These are phyloP conservation scores for Ceratocystis destructans DNA, from an alignment of 2,329 filamentous ascomycete genomes.

Conservation along the genomic window DNA sequence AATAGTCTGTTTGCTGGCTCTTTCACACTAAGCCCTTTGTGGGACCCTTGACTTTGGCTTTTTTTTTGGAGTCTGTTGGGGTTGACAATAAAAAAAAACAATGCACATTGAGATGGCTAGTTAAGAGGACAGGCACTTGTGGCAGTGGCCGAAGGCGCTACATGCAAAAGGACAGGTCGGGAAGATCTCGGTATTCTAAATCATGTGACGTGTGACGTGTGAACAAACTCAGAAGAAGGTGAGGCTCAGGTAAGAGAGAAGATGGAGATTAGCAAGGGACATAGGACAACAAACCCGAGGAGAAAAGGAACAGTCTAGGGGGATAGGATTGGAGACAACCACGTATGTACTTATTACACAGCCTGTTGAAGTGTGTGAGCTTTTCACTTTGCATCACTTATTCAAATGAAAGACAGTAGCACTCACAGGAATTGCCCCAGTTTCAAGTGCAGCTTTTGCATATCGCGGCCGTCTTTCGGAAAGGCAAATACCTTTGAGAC, in stretches of 20 bases:
- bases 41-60: neutral
- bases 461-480: too few relatives aligned
- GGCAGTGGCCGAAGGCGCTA: neutral
- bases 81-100: slow-evolving; percentile 2
- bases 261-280: neutral
- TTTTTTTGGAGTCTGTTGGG: slow-evolving; percentile 1
- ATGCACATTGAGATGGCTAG: neutral
- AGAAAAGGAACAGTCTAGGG: neutral
- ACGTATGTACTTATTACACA: too few relatives aligned
- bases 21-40: neutral
- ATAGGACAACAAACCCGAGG: neutral
- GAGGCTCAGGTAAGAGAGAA: neutral
- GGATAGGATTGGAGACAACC: neutral
- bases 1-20: neutral
- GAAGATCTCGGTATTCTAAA: neutral
- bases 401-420: too few relatives aligned
- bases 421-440: too few relatives aligned
- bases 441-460: too few relatives aligned
- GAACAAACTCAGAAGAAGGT: neutral
- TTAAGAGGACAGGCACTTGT: neutral
- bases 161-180: neutral
- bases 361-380: neutral
- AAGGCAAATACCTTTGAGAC: too few relatives aligned
- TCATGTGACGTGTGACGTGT: neutral
- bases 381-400: too few relatives aligned